phyloP scores from a whole-genome alignment of 179 eudicot species.

The Patellifolia procumbens region DNA sequence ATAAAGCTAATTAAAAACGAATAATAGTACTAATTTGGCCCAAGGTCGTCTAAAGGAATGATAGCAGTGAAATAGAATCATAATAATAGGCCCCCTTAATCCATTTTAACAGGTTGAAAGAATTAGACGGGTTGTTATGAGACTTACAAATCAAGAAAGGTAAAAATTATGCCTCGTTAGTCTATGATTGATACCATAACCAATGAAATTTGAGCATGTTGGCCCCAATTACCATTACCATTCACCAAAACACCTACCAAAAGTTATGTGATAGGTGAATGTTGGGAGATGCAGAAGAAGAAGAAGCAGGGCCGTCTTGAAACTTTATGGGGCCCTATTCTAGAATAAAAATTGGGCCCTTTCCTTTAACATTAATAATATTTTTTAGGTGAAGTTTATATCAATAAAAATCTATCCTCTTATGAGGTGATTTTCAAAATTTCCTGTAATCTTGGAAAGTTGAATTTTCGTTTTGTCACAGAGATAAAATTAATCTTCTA shows the following conservation, averaged over 20 bases:
- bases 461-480: too few species aligned
- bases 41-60: not conserved
- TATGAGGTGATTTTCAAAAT: too few species aligned
- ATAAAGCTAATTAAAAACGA: not conserved
- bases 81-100: not conserved
- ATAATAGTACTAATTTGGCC: not conserved
- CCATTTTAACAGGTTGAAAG: constrained; percentile 1
- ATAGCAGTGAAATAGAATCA: constrained; percentile 6
- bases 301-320: too few species aligned
- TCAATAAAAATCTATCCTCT: too few species aligned
- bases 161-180: not conserved
- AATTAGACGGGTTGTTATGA: constrained; percentile 5
- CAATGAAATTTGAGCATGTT: not conserved
- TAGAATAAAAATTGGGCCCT: too few species aligned
- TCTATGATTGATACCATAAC: not conserved
- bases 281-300: not conserved
- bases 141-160: constrained; percentile 6
- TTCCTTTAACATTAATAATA: too few species aligned
- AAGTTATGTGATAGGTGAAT: not conserved
- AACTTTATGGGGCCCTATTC: too few species aligned
- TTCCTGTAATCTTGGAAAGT: too few species aligned
- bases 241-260: not conserved
- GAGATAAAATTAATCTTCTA: too few species aligned
- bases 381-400: too few species aligned
- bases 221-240: not conserved